Conservation (phyloP, 2,329 filamentous ascomycete species). For the Arthroderma sp. region DNA sequence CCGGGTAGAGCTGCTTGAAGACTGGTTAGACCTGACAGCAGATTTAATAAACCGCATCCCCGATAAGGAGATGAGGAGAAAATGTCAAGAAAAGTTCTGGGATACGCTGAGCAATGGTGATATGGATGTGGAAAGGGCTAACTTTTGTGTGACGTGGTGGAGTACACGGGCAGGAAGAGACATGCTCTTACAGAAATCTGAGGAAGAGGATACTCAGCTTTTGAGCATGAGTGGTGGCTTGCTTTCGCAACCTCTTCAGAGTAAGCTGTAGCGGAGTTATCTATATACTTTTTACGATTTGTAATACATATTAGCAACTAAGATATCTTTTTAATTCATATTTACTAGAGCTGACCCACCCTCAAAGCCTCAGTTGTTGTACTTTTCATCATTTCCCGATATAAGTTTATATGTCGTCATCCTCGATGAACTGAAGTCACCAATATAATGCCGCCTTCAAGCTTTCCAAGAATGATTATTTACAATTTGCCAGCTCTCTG, state of each 20-base stretch:
- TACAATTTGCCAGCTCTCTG: too few relatives aligned
- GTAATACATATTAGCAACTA: not conserved
- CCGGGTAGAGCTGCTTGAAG: constrained; percentile 56
- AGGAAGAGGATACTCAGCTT: not conserved
- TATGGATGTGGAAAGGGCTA: constrained; percentile 75
- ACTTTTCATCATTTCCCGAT: too few relatives aligned
- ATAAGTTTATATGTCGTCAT: too few relatives aligned
- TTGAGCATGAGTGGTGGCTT: not conserved
- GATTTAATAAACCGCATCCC: constrained; percentile 53
- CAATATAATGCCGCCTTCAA: not conserved
- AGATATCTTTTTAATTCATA: not conserved
- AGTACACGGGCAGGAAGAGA: constrained; percentile 51
- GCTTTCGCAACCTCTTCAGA: not conserved
- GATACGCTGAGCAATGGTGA: constrained; percentile 68
- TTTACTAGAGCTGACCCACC: not conserved
- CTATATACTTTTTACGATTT: not conserved
- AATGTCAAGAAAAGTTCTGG: constrained; percentile 62
- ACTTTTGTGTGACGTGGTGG: constrained; percentile 79
- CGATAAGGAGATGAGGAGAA: constrained; percentile 50
- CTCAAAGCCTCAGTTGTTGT: too few relatives aligned
- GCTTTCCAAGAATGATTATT: too few relatives aligned
- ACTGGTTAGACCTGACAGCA: constrained; percentile 67
- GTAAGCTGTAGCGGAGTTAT: not conserved
- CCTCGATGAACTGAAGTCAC: not conserved
- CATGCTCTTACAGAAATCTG: constrained; percentile 17